phyloP scores from a whole-genome alignment of 495 filamentous ascomycete genomes.

The Hypoxylon cercidicola region DNA sequence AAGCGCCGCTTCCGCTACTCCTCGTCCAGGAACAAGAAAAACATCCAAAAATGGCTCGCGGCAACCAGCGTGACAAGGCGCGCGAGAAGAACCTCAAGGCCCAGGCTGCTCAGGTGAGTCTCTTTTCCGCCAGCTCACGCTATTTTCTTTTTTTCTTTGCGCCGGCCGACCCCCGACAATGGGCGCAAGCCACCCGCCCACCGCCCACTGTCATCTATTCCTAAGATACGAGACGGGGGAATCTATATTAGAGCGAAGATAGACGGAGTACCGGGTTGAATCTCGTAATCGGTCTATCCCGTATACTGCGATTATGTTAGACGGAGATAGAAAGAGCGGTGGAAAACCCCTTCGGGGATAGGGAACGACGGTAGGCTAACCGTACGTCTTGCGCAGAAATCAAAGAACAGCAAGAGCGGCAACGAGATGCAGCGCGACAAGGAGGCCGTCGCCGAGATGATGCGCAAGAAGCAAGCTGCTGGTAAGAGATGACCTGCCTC shows the following conservation, averaged over 20 bases:
- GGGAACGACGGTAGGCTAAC: constrained; percentile 23
- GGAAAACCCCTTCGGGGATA: not conserved
- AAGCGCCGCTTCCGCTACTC: constrained; percentile 32
- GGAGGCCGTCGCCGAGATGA: constrained; percentile 81
- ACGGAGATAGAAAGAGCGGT: not conserved
- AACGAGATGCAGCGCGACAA: constrained; percentile 76
- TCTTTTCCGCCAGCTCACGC: constrained; percentile 17
- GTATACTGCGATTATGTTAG: too few relatives aligned
- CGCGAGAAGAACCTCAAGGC: constrained; percentile 84
- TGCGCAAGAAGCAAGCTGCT: constrained; percentile 89
- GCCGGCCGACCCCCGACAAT: not conserved
- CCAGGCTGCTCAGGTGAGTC: constrained; percentile 62
- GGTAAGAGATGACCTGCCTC: constrained; percentile 63
- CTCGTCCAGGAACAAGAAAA: constrained; percentile 9
- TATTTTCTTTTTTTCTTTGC: constrained; percentile 7
- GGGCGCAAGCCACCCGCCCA: not conserved
- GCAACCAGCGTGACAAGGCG: constrained; percentile 92
- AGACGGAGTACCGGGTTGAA: too few relatives aligned
- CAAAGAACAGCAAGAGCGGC: constrained; percentile 66
- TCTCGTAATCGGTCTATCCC: too few relatives aligned
- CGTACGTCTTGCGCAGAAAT: constrained; percentile 65
- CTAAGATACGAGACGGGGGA: too few relatives aligned
- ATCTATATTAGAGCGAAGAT: too few relatives aligned
- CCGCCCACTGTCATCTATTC: constrained; percentile 4
- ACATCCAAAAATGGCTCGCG: constrained; percentile 76